Base-by-base conservation (phyloP, 345 rosid genomes). In the Erysimum cheiranthoides region DNA sequence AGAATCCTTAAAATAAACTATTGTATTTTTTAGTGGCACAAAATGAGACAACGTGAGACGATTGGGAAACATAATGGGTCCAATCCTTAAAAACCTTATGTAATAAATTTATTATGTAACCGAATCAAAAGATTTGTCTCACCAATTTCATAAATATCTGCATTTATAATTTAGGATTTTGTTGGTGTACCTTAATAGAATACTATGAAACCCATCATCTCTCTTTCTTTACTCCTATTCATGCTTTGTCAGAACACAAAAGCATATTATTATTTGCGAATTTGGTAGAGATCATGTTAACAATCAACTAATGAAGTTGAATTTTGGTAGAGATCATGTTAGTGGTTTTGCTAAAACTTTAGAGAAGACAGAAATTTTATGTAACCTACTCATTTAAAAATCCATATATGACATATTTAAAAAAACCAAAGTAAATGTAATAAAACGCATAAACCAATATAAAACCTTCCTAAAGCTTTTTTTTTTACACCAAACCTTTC, bases 11-110 rank as follows among this genome's bases (percentile, higher is more conserved):
- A 65, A 13, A 64, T 77, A 77, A 70, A 65, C 76, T 18, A 77
- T 62, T 35, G 66, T 77, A 63, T 71, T 13, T 77, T 71, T 31
- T 71, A 46, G 73, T 77, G 80, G 80, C 14, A 77, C 76, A 64
- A 36, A 77, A 64, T 57, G 54, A 57, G 50, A 77, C 80, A 77
- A 77, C 76, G 76, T 77, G 61, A 77, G 76, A 77, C 76, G 76
- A 71, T 71, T 64, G 67, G 1, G 43, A 63, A 65, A 76, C 66
- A 64, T 71, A 4, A 47, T 71, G 76, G 80, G 80, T 57, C 80
- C 76, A 64, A 25, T 62, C 43, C 16, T 12, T 31, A 17, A 17
- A 50, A 53, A 35, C 18, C 11, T 42, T n/a, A 53, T 32, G 5
- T 17, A 54, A 21, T 21, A 21, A 21, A 30, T 2, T 61, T 54